Evolutionary conservation across 2,329 filamentous ascomycete genomes (phyloP).

Genomic region (Samsoniella hepiali): DNA sequence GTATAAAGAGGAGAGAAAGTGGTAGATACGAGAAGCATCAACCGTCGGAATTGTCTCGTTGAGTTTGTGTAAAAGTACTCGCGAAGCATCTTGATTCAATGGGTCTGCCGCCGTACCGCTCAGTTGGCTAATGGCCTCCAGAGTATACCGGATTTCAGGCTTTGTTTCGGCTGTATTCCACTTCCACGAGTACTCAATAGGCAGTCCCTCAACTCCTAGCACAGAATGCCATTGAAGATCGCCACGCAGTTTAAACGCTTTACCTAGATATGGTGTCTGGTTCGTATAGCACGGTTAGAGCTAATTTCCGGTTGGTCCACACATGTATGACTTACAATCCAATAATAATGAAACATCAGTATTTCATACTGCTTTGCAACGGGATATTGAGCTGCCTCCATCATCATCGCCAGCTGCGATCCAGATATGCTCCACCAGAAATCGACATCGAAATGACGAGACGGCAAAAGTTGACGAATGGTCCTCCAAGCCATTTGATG

Average conservation of each 20-base stretch:
- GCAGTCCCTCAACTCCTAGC: constrained; percentile 8
- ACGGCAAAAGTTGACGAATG: neutral
- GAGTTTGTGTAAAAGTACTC: neutral
- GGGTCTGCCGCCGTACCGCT: constrained; percentile 4
- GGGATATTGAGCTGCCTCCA: neutral
- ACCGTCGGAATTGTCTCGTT: neutral
- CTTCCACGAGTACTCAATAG: constrained; percentile 20
- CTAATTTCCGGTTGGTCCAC: neutral
- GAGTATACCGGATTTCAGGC: constrained; percentile 17
- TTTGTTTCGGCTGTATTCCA: constrained; percentile 14
- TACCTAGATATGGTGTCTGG: constrained; percentile 11
- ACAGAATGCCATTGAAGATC: constrained; percentile 4
- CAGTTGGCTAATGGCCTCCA: constrained; percentile 2
- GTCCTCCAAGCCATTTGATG: neutral
- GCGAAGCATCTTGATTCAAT: constrained; percentile 9
- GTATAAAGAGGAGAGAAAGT: constrained; percentile 1
- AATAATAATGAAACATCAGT: constrained; percentile 17
- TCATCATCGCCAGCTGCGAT: neutral
- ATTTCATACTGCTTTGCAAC: neutral
- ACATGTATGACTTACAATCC: constrained; percentile 9
- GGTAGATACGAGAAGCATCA: neutral
- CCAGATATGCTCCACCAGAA: neutral
- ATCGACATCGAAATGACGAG: neutral
- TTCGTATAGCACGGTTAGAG: neutral
- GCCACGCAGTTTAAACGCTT: neutral